Evolutionary conservation across 1,284 basidiomycete species (phyloP), one percentile per base, ranked within the genome.

Genomic region (Thelephora terrestris): DNA sequence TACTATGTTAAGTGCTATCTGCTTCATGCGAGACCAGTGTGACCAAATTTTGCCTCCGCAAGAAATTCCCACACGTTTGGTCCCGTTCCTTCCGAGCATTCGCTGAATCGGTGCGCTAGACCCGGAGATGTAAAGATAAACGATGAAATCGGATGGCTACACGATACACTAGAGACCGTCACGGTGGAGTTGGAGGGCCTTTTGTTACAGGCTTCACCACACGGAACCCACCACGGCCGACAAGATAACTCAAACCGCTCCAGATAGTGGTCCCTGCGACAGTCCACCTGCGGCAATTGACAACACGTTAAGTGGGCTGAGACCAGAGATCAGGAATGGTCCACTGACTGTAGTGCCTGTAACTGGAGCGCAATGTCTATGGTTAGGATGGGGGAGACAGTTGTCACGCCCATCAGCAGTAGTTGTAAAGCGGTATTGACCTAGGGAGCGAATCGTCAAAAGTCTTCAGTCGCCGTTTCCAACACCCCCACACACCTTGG

Each of bases 361-460:
- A 95, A 65, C 24, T 75, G 70, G 24, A 72, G 45, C 3, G 66
- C 64, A 3, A 89, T 64, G 42, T 85, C 77, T 36, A 79, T 63
- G 0, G 85, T 79, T 2, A 93, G 61, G 25, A 97, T 70, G 0
- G 94, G 94, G 43, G 80, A 81, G 43, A 96, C 70, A 0, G 93
- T 96, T 1, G 91, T 91, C 0, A 74, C 64, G 1, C 91, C 94
- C 82, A 99, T 95, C 10, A 98, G 73, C 4, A 86, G 62, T 5
- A 99, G 78, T 65, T 99, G 95, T 3, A 98, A 73, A 6, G 88
- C 86, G 0, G 95, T 99, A 63, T 99, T 99, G 57, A 91, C 75
- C 88, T 95, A 4, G 25, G 5, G 6, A 35, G 20, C 16, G 36
- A 38, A 23, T 36, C n/a, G 18, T 34, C 20, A 21, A 40, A 25